Conservation (phyloP, 2,329 filamentous ascomycete genomes). For the Alternaria brassicae region DNA sequence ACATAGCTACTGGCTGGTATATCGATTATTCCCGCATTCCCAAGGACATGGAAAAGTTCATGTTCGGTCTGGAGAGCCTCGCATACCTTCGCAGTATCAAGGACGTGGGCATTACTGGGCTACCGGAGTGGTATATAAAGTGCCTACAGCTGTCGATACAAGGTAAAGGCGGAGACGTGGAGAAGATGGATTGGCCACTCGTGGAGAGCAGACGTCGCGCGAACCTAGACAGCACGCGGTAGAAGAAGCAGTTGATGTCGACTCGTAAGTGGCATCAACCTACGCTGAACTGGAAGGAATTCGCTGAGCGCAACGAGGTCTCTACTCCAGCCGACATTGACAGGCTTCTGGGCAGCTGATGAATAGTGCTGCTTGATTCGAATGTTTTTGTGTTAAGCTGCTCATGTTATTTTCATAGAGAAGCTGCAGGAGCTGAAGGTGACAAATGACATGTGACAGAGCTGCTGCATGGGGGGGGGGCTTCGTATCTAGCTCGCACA, state of each 20-base stretch:
- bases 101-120: constrained; percentile 20
- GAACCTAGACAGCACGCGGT: not conserved
- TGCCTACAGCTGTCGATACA: constrained; percentile 31
- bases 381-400: not conserved
- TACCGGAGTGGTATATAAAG: constrained; percentile 29
- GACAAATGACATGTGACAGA: not conserved
- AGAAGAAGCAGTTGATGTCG: constrained; percentile 7
- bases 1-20: no score
- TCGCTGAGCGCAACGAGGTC: constrained; percentile 30
- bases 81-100: constrained; percentile 25
- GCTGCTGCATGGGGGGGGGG: not conserved
- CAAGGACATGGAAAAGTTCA: constrained; percentile 11
- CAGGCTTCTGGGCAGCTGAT: constrained; percentile 6
- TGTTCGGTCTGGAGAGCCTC: constrained; percentile 30
- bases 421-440: not conserved
- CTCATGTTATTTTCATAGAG: not conserved
- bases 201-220: constrained; percentile 12
- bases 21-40: not conserved
- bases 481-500: not conserved
- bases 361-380: not conserved
- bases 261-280: constrained; percentile 31
- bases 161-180: constrained; percentile 27
- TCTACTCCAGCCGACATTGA: constrained; percentile 15
- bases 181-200: constrained; percentile 27
- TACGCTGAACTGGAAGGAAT: constrained; percentile 32